Conservation (phyloP, 345 rosid genomes). For the Syzygium aromaticum region DNA sequence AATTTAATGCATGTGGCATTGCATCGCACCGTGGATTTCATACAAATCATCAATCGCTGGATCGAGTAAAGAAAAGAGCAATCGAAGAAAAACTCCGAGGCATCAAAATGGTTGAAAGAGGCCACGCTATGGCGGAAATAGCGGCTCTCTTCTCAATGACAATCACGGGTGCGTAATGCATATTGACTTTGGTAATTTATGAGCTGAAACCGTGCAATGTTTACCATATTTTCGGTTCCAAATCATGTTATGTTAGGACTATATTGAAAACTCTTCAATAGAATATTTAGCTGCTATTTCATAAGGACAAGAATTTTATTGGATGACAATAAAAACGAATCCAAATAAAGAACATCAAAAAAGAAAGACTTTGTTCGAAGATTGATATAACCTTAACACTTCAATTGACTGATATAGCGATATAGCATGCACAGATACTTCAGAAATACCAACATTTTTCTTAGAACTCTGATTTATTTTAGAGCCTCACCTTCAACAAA, state of each 20-base stretch:
- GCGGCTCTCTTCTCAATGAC: background rate
- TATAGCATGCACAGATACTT: background rate
- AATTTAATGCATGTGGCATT: background rate
- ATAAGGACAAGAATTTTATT: too few species aligned
- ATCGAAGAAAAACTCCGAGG: background rate
- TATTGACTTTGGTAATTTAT: background rate
- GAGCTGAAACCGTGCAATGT: background rate
- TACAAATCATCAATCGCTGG: background rate
- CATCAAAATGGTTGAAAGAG: background rate
- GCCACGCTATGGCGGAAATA: background rate
- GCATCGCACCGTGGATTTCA: background rate
- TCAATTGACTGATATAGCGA: background rate
- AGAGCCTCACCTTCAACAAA: background rate
- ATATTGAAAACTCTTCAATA: background rate
- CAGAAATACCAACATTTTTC: background rate
- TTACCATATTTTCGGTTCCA: background rate
- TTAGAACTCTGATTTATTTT: background rate
- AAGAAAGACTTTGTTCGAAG: background rate
- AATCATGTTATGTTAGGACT: background rate
- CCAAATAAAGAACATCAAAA: background rate
- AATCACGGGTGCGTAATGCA: background rate
- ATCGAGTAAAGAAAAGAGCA: background rate
- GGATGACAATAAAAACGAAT: background rate
- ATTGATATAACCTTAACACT: background rate
- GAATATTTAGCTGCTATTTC: background rate